Evolutionary conservation across 2,329 filamentous ascomycete species (phyloP), one percentile per base, ranked within the genome.

Genomic region (Aspergillus pseudoterreus): DNA sequence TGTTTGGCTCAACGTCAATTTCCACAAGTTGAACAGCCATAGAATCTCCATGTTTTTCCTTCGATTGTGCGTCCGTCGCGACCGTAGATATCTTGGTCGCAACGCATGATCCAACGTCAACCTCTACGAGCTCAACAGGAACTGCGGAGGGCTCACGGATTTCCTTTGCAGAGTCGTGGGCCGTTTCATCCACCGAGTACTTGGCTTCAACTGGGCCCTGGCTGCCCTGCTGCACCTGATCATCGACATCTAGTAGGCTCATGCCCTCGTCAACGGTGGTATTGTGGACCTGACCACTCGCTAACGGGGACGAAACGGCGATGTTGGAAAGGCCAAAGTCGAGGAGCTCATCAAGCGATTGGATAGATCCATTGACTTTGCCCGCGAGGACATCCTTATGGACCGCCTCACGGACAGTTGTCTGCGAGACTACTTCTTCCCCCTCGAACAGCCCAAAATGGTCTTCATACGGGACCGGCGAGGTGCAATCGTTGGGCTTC

Each of bases 101-200:
- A 11, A 62, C 60, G 17, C 51, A 60, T 5, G 61, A 58, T 43
- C 63, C 60, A 30, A 63, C 6, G 36, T 58, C 58, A 5, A 47
- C 54, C 44, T 64, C 56, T 19, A 22, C 22, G 22, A 30, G 27
- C 10, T 30, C 8, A 30, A 30, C 27, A 9, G 27, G 10, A 11
- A 9, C 27, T 11, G 8, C 3, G 6, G 27, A 30, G 27, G 27
- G 10, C 3, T 30, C 27, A 30, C 3, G 8, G 8, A 3, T 51
- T 44, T 27, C 24, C 39, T 24, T 35, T 21, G 6, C 11, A n/a
- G 27, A 30, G 14, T 33, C 8, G 4, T 8, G 4, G 41, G 10
- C 42, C 21, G 12, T 27, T 6, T 22, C 27, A 8, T 5, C 17
- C 32, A 17, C 43, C 9, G 15, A 6, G 1, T 17, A 4, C 2